phyloP scores from a whole-genome alignment of 2,329 filamentous ascomycete species.

The Macrophomina phaseolina region DNA sequence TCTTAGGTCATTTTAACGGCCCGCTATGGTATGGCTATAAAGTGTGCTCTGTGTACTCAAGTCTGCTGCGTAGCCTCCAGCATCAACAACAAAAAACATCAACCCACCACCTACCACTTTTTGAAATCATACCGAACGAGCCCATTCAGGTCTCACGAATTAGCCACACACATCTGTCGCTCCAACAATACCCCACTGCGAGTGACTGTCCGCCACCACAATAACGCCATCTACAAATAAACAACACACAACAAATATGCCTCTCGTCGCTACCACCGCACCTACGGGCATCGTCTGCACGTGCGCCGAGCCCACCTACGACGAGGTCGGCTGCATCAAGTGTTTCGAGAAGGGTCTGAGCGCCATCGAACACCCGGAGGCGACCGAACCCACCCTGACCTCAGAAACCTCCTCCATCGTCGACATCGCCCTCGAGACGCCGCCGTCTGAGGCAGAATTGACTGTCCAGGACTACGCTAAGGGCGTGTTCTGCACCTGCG shows the following conservation, averaged over 20 bases:
- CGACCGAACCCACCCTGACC: neutral
- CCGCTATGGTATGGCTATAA: slow-evolving; percentile 8
- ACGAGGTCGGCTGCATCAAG: slow-evolving; percentile 25
- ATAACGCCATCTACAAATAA: neutral
- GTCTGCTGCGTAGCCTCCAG: slow-evolving; percentile 19
- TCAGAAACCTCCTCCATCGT: slow-evolving; percentile 16
- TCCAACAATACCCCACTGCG: neutral
- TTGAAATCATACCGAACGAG: neutral
- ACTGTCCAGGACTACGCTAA: slow-evolving; percentile 11
- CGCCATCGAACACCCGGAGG: slow-evolving; percentile 24
- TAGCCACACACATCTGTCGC: neutral
- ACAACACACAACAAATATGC: slow-evolving; percentile 2
- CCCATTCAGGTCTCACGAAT: neutral
- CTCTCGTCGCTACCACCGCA: neutral
- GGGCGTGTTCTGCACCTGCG: slow-evolving; percentile 28
- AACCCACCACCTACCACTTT: neutral
- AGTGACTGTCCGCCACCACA: neutral
- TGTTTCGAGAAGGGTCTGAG: slow-evolving; percentile 24
- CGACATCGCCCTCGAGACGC: slow-evolving; percentile 7
- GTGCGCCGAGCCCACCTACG: slow-evolving; percentile 26
- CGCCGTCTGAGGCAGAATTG: neutral
- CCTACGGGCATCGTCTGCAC: slow-evolving; percentile 25
- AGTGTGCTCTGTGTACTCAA: neutral
- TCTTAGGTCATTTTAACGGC: slow-evolving; percentile 1
- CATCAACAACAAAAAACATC: slow-evolving; percentile 8